Evolutionary conservation across 805 yeast species (phyloP), one percentile per base, ranked within the genome.

Genomic region (Wickerhamiella alocasiicola): DNA sequence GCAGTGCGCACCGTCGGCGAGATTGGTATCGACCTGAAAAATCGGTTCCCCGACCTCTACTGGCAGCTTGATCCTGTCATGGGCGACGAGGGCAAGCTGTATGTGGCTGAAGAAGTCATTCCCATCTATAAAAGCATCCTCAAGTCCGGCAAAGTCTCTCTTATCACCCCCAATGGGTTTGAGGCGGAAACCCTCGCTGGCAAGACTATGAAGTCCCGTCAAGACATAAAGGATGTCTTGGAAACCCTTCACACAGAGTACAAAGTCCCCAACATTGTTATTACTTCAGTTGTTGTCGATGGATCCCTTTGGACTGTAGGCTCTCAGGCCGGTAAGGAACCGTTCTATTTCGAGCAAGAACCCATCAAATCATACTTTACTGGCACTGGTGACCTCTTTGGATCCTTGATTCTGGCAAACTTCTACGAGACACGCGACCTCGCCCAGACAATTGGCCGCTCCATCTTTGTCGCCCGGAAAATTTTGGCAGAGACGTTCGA

Each of bases 351-450:
- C 51, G 66, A 67, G 48, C 67, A 80, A 11, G 79, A 81, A 2
- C 64, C 67, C 26, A 71, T 83, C 31, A 74, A 78, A 41, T 77
- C 88, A 4, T 84, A 88, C 56, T 88, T 87, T 61, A 83, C 95
- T 0, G 97, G 97, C 1, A 94, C 91, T 0, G 97, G 97, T 5
- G 97, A 87, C 53, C 60, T 87, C 31, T 87, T 88, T 51, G 78
- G 94, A 0, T 88, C 94, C 0, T 57, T 87, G 29, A 57, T 85
- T 24, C 50, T 82, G 5, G 93, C 80, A 56, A 70, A 81, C 49
- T 62, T 77, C 21, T 63, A 59, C 49, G 42, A 45, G 2, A 27
- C 42, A 1, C 30, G 37, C 4, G 51, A 58, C 49, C 68, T 65
- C 9, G 55, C 49, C 19, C 48, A 46, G 28, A 63, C 55, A 43